These are phyloP conservation scores for Papiliotrema fonsecae DNA, from an alignment of 1,284 basidiomycete species.

Conservation along the genomic window DNA sequence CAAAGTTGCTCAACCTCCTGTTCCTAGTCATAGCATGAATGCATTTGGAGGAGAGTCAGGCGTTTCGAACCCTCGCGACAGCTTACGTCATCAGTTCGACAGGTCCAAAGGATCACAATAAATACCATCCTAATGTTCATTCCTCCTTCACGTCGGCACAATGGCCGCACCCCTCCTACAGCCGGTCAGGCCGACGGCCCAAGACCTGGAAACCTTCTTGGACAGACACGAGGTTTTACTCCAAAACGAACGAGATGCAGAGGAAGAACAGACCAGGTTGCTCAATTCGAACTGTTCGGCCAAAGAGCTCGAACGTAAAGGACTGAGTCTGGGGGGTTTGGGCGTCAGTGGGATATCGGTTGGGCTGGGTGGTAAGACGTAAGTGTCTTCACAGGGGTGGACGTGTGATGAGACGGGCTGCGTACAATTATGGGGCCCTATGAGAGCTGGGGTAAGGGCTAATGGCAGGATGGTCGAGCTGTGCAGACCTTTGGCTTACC, in stretches of 20 bases:
- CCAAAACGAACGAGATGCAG: constrained; percentile 67
- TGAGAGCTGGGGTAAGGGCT: too few relatives aligned
- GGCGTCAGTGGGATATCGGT: constrained; percentile 66
- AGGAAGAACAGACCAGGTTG: constrained; percentile 73
- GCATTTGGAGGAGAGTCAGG: too few relatives aligned
- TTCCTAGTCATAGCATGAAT: too few relatives aligned
- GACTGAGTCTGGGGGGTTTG: constrained; percentile 70
- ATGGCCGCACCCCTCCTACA: neutral
- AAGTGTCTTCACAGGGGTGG: constrained; percentile 25
- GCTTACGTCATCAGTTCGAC: too few relatives aligned
- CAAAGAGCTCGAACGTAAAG: constrained; percentile 79
- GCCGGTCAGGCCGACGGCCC: neutral
- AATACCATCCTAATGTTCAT: too few relatives aligned
- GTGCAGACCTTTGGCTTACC: constrained; percentile 74
- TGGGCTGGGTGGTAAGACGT: constrained; percentile 89
- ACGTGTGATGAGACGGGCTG: neutral
- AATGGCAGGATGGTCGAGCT: constrained; percentile 63
- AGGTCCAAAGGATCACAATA: too few relatives aligned
- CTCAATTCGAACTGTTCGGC: constrained; percentile 78
- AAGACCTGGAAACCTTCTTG: constrained; percentile 59
- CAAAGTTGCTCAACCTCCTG: too few relatives aligned
- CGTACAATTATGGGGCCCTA: too few relatives aligned
- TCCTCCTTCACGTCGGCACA: too few relatives aligned
- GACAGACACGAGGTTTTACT: constrained; percentile 66
- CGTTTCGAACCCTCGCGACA: too few relatives aligned